Percentiles rank a stretch among this genome's conserved stretches.
Conservation (phyloP, 129 eudicot genomes). For the Flaveria linearis region DNA sequence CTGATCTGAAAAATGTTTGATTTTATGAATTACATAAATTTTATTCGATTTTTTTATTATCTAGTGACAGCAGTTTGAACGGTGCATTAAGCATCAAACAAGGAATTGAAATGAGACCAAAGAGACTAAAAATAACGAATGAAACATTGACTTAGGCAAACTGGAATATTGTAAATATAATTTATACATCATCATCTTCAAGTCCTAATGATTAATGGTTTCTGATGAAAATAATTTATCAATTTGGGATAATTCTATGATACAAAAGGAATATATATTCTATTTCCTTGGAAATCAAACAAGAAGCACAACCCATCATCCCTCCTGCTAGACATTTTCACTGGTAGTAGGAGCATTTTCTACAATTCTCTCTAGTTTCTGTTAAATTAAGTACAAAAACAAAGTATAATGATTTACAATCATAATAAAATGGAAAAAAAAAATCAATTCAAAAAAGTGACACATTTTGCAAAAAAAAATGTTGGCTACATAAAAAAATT, state of each 20-base stretch:
- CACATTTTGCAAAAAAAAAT: too few species aligned
- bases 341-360: slow-evolving; percentile 50
- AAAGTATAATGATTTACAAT: not conserved
- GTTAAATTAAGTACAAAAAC: not conserved
- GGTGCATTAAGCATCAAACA: not conserved
- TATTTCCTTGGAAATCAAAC: not conserved
- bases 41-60: slow-evolving; percentile 20
- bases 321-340: not conserved
- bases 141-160: not conserved
- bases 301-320: too few species aligned
- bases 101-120: not conserved
- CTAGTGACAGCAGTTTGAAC: slow-evolving; percentile 19
- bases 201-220: too few species aligned
- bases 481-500: too few species aligned
- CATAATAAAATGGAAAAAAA: not conserved
- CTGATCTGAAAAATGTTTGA: not conserved
- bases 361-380: slow-evolving; percentile 67
- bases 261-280: too few species aligned
- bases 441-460: too few species aligned
- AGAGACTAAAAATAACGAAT: too few species aligned
- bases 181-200: not conserved
- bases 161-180: not conserved
- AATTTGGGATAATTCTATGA: too few species aligned
- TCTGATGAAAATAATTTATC: too few species aligned
- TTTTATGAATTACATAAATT: slow-evolving; percentile 29